Percentiles rank a stretch among this genome's conserved stretches.
Evolutionary conservation across 371 early-diverging fungal species (phyloP).

Genomic region (Sporodiniella umbellata): DNA sequence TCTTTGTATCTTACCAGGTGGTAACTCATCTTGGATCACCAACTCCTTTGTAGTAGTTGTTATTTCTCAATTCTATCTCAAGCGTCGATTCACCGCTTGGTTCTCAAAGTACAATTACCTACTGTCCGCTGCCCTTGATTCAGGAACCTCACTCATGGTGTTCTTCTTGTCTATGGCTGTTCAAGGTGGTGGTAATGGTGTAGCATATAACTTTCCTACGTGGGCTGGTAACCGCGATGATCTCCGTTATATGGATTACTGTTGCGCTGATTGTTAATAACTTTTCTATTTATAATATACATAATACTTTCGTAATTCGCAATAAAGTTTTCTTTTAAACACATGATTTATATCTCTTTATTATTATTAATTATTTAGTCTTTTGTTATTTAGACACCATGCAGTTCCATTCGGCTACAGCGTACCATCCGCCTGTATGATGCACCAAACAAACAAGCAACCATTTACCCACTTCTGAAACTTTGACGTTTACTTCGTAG

Average conservation of each 20-base stretch:
- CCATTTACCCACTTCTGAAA: conserved; percentile 42
- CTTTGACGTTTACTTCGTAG: conserved; percentile 31
- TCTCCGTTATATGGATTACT: conserved; percentile 16
- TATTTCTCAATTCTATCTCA: conserved; percentile 45
- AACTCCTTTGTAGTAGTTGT: conserved; percentile 34
- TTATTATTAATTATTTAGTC: too few species aligned
- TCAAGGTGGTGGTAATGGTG: conserved; percentile 46
- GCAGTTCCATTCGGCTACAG: conserved; percentile 42
- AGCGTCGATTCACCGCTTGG: conserved; percentile 38
- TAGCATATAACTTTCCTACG: conserved; percentile 35
- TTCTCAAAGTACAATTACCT: conserved; percentile 57
- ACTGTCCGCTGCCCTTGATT: conserved; percentile 54
- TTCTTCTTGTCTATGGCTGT: conserved; percentile 49
- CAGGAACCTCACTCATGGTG: conserved; percentile 53
- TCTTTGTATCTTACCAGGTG: conserved; percentile 39
- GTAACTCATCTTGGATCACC: conserved; percentile 39
- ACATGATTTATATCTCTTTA: too few species aligned
- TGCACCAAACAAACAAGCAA: conserved; percentile 37
- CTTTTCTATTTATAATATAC: too few species aligned
- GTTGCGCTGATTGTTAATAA: conserved; percentile 13
- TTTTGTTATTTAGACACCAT: neutral
- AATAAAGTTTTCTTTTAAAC: too few species aligned
- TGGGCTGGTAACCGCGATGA: conserved; percentile 52
- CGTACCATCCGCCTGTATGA: conserved; percentile 37
- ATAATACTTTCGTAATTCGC: too few species aligned